phyloP scores from a whole-genome alignment of 2,329 filamentous ascomycete genomes.

The Pyrenophora seminiperda region DNA sequence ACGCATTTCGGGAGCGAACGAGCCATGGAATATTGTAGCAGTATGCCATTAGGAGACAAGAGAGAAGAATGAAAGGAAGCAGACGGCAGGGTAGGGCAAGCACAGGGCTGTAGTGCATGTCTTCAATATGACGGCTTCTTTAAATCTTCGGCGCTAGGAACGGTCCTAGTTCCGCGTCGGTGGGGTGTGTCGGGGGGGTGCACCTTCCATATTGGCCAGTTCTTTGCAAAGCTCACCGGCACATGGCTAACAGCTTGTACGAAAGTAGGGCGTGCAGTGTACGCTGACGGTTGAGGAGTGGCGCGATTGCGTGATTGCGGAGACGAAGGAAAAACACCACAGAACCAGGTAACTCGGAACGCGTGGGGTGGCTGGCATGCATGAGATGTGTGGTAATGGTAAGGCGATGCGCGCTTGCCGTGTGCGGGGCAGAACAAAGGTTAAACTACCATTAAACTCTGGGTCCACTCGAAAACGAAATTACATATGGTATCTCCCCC shows the following conservation, averaged over 20 bases:
- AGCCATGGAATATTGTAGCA: conserved; percentile 46
- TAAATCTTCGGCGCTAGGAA: conserved; percentile 36
- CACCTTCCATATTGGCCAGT: conserved; percentile 30
- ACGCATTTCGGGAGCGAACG: conserved; percentile 43
- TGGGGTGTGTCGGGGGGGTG: conserved; percentile 27
- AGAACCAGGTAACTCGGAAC: conserved; percentile 20
- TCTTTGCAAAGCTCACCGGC: conserved; percentile 15
- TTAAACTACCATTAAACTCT: conserved; percentile 1
- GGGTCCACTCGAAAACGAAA: conserved; percentile 4
- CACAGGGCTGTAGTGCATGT: conserved; percentile 34
- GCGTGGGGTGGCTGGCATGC: conserved; percentile 25
- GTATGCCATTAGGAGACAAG: conserved; percentile 39
- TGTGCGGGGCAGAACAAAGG: conserved; percentile 13
- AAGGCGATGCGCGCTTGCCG: conserved; percentile 11
- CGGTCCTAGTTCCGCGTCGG: conserved; percentile 27
- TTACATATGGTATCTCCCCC: conserved; percentile 20
- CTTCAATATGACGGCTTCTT: conserved; percentile 40
- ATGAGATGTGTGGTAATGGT: conserved; percentile 18
- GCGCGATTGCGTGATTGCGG: conserved; percentile 17
- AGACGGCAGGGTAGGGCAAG: conserved; percentile 14
- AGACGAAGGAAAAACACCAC: conserved; percentile 17
- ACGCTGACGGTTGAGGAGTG: background rate
- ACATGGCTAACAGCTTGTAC: conserved; percentile 11
- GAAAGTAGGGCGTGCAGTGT: conserved; percentile 9
- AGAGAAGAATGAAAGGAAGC: conserved; percentile 13